Percentiles rank a stretch among this genome's conserved stretches.
These are phyloP conservation scores for Phytophthora sp. DNA, from an alignment of 352 stramenopile species.

Conservation along the genomic window DNA sequence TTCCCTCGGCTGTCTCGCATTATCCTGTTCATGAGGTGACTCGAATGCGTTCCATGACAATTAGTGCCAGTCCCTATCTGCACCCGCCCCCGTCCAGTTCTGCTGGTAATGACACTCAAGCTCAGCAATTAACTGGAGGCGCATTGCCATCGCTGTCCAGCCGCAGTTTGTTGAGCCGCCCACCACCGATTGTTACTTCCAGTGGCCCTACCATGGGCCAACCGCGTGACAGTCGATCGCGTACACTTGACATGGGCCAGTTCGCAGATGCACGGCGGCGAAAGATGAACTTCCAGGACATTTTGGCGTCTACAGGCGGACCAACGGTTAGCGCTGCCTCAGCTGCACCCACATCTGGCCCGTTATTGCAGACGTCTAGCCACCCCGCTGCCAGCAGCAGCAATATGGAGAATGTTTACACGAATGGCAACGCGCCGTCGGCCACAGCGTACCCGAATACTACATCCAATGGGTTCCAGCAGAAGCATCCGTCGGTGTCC, in stretches of 20 bases:
- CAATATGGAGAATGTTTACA: constrained; percentile 63
- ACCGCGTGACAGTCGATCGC: constrained; percentile 78
- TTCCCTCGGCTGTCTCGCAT: constrained; percentile 18
- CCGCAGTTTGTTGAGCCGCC: constrained; percentile 47
- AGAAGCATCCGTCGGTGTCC: constrained; percentile 29
- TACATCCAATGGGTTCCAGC: constrained; percentile 27
- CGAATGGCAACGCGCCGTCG: constrained; percentile 33
- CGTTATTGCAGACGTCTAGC: constrained; percentile 23
- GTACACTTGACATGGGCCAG: constrained; percentile 85
- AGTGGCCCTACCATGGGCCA: constrained; percentile 68
- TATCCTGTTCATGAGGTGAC: constrained; percentile 40
- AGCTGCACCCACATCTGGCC: constrained; percentile 18
- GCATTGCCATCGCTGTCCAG: constrained; percentile 69
- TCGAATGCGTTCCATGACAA: constrained; percentile 68
- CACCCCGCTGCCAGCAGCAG: constrained; percentile 22
- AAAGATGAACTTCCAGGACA: constrained; percentile 91
- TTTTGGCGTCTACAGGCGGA: constrained; percentile 66
- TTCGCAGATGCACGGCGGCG: constrained; percentile 77
- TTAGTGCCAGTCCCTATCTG: constrained; percentile 59
- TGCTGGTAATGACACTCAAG: constrained; percentile 20
- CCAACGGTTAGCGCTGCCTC: constrained; percentile 10
- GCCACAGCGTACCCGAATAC: constrained; percentile 25
- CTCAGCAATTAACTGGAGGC: constrained; percentile 18
- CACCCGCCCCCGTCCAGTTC: constrained; percentile 27
- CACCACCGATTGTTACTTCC: constrained; percentile 29